Conservation (phyloP, 75 land plant genomes). For the Isoetes taiwanensis region DNA sequence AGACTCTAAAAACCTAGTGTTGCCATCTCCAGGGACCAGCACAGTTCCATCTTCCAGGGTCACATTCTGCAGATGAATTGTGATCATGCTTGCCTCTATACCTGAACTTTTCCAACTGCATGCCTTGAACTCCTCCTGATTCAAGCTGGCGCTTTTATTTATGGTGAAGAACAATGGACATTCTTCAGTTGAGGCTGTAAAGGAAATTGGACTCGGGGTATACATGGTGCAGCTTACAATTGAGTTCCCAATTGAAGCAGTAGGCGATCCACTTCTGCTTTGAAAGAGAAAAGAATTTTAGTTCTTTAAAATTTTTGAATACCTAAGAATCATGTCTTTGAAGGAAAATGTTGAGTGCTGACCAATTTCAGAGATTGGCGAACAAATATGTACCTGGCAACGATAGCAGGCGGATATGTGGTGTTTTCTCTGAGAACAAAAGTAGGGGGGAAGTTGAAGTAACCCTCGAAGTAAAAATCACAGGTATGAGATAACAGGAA, state of each 20-base stretch:
- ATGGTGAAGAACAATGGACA: conserved; percentile 4
- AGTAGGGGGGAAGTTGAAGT: neutral
- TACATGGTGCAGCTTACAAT: neutral
- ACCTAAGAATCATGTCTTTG: no score
- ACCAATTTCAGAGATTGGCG: no score
- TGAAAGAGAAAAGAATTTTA: no score
- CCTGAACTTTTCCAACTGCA: neutral
- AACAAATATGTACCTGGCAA: neutral
- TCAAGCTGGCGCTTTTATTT: neutral
- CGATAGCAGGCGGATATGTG: neutral
- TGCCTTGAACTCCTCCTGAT: neutral
- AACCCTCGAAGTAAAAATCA: conserved; percentile 8
- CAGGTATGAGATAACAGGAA: conserved; percentile 5
- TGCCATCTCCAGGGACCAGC: neutral
- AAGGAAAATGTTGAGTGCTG: no score
- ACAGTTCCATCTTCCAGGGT: conserved; percentile 1
- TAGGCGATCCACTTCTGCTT: neutral
- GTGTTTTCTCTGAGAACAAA: neutral
- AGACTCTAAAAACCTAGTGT: neutral
- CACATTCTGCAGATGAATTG: neutral
- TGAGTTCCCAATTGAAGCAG: neutral
- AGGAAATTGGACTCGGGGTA: neutral
- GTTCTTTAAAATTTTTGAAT: no score
- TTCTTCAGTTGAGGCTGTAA: neutral
- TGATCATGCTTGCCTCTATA: neutral